phyloP scores from a whole-genome alignment of 1,284 basidiomycete species.

The Inonotus hispidus region DNA sequence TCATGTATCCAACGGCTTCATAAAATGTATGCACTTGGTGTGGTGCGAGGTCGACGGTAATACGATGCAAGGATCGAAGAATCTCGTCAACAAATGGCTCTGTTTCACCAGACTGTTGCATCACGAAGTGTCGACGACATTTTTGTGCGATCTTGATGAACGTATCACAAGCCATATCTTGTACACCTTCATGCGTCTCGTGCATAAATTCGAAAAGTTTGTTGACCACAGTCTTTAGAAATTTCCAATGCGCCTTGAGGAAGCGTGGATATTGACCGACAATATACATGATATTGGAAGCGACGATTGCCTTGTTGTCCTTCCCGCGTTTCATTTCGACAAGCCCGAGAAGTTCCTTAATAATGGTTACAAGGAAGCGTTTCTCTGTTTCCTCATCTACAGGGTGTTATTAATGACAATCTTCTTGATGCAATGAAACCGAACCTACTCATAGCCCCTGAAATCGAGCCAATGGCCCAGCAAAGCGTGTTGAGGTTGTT shows the following conservation, averaged over 20 bases:
- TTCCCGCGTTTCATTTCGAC: constrained; percentile 99
- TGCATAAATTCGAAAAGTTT: constrained; percentile 99
- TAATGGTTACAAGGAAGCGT: constrained; percentile 97
- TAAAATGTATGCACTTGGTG: constrained; percentile 97
- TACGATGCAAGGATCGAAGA: constrained; percentile 84
- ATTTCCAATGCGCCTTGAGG: constrained; percentile 99
- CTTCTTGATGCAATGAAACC: not conserved
- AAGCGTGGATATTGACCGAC: constrained; percentile 99
- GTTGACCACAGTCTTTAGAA: constrained; percentile 99
- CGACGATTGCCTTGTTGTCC: constrained; percentile 99
- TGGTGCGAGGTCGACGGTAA: constrained; percentile 93
- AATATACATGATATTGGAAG: constrained; percentile 99
- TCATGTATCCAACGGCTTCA: constrained; percentile 99
- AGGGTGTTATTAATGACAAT: constrained; percentile 12
- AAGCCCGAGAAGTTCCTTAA: constrained; percentile 95
- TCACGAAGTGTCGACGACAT: constrained; percentile 96
- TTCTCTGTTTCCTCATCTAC: constrained; percentile 97
- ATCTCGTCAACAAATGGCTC: constrained; percentile 99
- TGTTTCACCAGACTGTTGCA: constrained; percentile 96
- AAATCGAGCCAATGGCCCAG: constrained; percentile 99
- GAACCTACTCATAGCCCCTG: constrained; percentile 94
- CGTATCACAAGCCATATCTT: constrained; percentile 99
- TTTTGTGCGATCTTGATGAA: constrained; percentile 99
- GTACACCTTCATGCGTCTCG: constrained; percentile 99
- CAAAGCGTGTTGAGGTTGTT: constrained; percentile 98